These are phyloP conservation scores for Termitomyces sp. DNA, from an alignment of 768 basidiomycete species.

Conservation along the genomic window DNA sequence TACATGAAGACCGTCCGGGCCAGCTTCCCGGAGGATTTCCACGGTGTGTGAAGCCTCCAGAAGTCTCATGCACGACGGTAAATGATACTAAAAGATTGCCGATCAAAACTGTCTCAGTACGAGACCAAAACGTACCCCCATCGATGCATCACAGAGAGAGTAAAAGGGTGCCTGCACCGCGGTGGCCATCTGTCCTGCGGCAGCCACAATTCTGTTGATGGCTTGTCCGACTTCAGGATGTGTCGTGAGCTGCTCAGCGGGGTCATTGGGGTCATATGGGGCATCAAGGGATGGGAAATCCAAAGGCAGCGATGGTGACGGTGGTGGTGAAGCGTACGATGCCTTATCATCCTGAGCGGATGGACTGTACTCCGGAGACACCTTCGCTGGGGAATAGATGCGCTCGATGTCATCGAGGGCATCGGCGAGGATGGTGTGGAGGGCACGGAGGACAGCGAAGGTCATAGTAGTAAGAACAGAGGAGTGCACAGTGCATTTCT, in stretches of 20 bases:
- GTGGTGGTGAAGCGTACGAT: slow-evolving; percentile 27
- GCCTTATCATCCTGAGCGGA: neutral
- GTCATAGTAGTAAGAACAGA: slow-evolving; percentile 35
- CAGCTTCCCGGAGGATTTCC: slow-evolving; percentile 66
- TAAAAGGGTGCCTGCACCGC: slow-evolving; percentile 67
- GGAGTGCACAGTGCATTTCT: slow-evolving; percentile 1
- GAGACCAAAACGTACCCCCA: slow-evolving; percentile 46
- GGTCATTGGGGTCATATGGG: slow-evolving; percentile 39
- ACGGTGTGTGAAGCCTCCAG: slow-evolving; percentile 66
- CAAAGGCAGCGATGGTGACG: slow-evolving; percentile 24
- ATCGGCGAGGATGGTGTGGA: slow-evolving; percentile 62
- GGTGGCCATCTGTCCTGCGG: slow-evolving; percentile 60
- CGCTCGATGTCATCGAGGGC: slow-evolving; percentile 66
- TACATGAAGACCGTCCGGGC: slow-evolving; percentile 46
- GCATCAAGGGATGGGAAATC: slow-evolving; percentile 58
- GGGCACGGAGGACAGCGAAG: slow-evolving; percentile 56
- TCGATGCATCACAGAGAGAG: slow-evolving; percentile 65
- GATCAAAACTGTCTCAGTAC: neutral
- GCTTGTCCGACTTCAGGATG: slow-evolving; percentile 58
- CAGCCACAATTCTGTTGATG: slow-evolving; percentile 60
- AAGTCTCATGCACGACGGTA: slow-evolving; percentile 70
- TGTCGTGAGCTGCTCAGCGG: slow-evolving; percentile 48
- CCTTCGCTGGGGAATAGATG: slow-evolving; percentile 36
- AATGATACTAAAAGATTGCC: slow-evolving; percentile 49
- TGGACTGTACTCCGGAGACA: slow-evolving; percentile 5